phyloP scores from a whole-genome alignment of 768 basidiomycete species.

The Atractiella rhizophila region DNA sequence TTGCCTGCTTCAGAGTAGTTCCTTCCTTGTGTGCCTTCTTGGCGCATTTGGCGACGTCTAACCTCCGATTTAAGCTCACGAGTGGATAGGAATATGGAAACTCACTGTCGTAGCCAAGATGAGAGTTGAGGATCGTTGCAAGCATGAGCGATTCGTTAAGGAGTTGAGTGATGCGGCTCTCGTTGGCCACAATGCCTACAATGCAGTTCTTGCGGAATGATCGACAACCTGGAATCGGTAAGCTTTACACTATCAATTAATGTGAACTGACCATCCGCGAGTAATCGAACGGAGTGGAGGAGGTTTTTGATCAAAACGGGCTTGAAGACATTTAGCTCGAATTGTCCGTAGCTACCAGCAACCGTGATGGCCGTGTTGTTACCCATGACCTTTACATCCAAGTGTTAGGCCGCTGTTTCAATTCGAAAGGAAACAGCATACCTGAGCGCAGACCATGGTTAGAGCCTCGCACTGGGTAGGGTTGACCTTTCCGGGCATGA shows the following conservation, averaged over 20 bases:
- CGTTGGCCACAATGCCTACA: constrained; percentile 85
- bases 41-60: constrained; percentile 90
- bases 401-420: too few relatives aligned
- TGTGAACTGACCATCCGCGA: constrained; percentile 49
- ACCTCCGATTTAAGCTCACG: not conserved
- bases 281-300: constrained; percentile 73
- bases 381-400: too few relatives aligned
- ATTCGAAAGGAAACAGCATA: too few relatives aligned
- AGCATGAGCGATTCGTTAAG: constrained; percentile 93
- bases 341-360: constrained; percentile 84
- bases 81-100: constrained; percentile 11
- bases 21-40: constrained; percentile 99
- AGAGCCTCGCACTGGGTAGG: constrained; percentile 97
- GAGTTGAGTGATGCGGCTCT: constrained; percentile 64
- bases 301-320: constrained; percentile 97
- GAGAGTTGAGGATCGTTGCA: constrained; percentile 85
- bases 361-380: constrained; percentile 82
- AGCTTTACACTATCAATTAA: not conserved
- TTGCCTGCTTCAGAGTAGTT: constrained; percentile 81
- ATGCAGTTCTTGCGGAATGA: constrained; percentile 96
- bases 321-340: constrained; percentile 99
- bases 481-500: constrained; percentile 98
- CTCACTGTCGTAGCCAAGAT: constrained; percentile 90
- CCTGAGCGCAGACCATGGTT: constrained; percentile 95
- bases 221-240: constrained; percentile 33